Percentiles rank a stretch among this genome's conserved stretches.
These are phyloP conservation scores for Hymenoscyphus albidus DNA, from an alignment of 2,329 filamentous ascomycete species.

Conservation along the genomic window DNA sequence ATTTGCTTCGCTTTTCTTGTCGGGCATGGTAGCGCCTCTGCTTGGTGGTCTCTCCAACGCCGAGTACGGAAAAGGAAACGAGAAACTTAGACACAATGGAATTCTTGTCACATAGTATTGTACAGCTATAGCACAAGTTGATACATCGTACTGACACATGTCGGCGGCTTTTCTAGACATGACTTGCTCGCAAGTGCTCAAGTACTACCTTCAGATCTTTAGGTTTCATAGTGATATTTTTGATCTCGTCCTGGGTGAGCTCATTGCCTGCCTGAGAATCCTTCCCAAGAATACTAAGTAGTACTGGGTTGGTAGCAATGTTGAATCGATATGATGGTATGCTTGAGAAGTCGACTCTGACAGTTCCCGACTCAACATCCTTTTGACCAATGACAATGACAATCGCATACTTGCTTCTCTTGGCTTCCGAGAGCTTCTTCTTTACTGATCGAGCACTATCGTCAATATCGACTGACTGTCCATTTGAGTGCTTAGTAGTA, in stretches of 20 bases:
- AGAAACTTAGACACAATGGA: not conserved
- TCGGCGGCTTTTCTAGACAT: conserved; percentile 10
- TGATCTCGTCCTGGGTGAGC: conserved; percentile 15
- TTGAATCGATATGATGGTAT: conserved; percentile 28
- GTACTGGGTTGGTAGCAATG: conserved; percentile 2
- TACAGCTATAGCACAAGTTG: conserved; percentile 14
- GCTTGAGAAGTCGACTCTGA: conserved; percentile 46
- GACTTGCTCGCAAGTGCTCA: conserved; percentile 9
- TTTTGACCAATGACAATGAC: conserved; percentile 69
- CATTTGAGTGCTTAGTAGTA: not conserved
- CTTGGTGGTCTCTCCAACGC: not conserved
- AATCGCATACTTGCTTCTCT: conserved; percentile 65
- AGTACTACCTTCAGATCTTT: conserved; percentile 19
- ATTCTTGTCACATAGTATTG: conserved; percentile 4
- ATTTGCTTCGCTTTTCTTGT: too few species aligned
- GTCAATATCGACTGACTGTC: conserved; percentile 66
- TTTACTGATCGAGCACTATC: conserved; percentile 56
- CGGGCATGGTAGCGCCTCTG: not conserved
- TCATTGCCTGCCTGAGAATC: not conserved
- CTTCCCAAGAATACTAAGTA: conserved; percentile 5
- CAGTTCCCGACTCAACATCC: conserved; percentile 55
- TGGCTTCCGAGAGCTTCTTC: conserved; percentile 71
- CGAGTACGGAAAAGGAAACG: not conserved
- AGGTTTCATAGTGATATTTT: conserved; percentile 17
- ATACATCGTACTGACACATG: conserved; percentile 2